Percentiles rank a stretch among this genome's conserved stretches.
These are phyloP conservation scores for Trifolium pratense DNA, from an alignment of 306 rosid species.

Conservation along the genomic window DNA sequence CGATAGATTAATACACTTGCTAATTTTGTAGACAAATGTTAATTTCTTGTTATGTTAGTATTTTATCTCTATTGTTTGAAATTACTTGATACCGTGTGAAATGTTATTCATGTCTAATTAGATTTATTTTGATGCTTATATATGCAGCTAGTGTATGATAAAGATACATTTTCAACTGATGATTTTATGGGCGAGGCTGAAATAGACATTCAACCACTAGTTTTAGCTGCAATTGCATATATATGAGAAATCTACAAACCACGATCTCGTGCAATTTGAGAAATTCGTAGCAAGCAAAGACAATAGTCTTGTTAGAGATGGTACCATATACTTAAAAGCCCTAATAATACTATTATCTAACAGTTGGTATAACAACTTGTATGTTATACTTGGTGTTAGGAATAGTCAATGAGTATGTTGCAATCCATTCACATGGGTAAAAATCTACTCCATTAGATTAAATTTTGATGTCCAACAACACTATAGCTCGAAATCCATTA, in stretches of 20 bases:
- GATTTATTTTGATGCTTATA: no score
- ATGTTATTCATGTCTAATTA: no score
- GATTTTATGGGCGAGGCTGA: constrained; percentile 98
- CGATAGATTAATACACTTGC: no score
- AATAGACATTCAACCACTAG: constrained; percentile 88
- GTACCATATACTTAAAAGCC: no score
- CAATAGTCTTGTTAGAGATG: constrained; percentile 63
- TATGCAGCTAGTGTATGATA: constrained; percentile 87
- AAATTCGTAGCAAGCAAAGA: constrained; percentile 71
- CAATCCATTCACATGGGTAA: background rate
- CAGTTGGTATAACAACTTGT: background rate
- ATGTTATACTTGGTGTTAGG: background rate
- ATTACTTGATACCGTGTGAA: no score
- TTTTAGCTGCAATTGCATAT: constrained; percentile 75
- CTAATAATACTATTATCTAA: no score
- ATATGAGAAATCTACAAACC: constrained; percentile 56
- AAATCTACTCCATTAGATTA: background rate
- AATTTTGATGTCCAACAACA: background rate
- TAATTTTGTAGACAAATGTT: no score
- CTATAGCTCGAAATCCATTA: background rate
- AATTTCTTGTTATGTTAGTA: no score
- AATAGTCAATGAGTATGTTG: background rate
- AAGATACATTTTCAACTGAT: constrained; percentile 81
- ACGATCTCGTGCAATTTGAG: constrained; percentile 60
- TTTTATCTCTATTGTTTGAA: no score